Base-by-base conservation (phyloP, 768 basidiomycete genomes). In the Auricularia sp. region DNA sequence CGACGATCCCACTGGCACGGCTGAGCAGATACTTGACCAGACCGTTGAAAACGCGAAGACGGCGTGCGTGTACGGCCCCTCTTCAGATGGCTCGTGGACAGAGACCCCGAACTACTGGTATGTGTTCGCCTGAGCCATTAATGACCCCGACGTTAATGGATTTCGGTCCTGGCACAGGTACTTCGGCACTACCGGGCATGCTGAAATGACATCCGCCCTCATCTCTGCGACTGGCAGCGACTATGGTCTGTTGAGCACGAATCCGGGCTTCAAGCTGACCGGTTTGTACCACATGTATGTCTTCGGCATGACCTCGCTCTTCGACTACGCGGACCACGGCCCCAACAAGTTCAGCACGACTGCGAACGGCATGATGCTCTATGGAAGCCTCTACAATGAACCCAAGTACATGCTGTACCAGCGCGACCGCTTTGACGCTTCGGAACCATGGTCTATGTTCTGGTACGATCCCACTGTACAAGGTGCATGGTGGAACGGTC, bases 51-150 rank as follows among this genome's bases (percentile, higher is more conserved):
- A 91, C 73, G 93, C 93, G 16, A 79, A 85, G 62, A 68, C 77
- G 64, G 91, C 92, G 73, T 98, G 97, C 73, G 88, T 82, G 3
- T 67, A 76, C 21, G 88, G 80, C 23, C 76, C 81, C 16, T 79
- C 79, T 14, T 73, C 77, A 39, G 94, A 97, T 71, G 95, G 96
- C 16, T 87, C 91, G 18, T 98, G 96, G 94, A 77, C 84, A 29
- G 97, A 99, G 76, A 97, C 94, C 0, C 81, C 91, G 42, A 91
- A 98, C 75, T 96, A 93, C 71, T 94, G 92, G 91, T 92, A 91
- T 75, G 47, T 16, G 39, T 42, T 42, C 8, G 39, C 1, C 7
- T 42, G 39, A 7, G 39, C 0, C 39, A 42, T 42, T 42, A 14
- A 7, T 7, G 7, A 5, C 12, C 8, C 39, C 39, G 39, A 42